phyloP scores from a whole-genome alignment of 108 stramenopile genomes.

The Cyclotella choctawhatcheeana region DNA sequence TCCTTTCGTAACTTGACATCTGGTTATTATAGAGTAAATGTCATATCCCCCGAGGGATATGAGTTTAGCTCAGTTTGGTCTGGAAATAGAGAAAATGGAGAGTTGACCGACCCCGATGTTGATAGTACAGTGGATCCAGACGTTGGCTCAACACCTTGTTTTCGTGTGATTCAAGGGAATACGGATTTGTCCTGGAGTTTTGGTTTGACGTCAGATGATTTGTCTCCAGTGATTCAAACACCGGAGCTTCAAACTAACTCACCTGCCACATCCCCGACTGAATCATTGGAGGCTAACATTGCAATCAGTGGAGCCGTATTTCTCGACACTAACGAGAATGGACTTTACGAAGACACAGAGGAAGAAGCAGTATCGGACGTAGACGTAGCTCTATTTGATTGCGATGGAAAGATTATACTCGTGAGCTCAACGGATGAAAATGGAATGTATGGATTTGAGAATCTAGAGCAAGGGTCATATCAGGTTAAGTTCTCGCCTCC shows the following conservation, averaged over 20 bases:
- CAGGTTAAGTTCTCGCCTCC: conserved; percentile 26
- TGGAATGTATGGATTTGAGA: conserved; percentile 49
- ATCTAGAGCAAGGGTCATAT: conserved; percentile 27
- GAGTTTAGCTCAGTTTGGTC: conserved; percentile 31
- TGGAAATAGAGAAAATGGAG: conserved; percentile 5
- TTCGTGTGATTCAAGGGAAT: conserved; percentile 11
- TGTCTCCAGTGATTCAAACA: not conserved
- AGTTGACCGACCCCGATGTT: conserved; percentile 6
- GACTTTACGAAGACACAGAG: conserved; percentile 19
- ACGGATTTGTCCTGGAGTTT: conserved; percentile 15
- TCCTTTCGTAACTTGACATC: conserved; percentile 25
- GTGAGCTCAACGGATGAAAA: conserved; percentile 36
- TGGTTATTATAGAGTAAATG: conserved; percentile 31
- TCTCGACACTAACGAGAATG: conserved; percentile 13
- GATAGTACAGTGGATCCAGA: conserved; percentile 27
- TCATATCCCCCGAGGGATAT: conserved; percentile 20
- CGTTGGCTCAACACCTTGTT: conserved; percentile 29
- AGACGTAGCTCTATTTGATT: conserved; percentile 40
- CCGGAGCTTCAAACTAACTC: not conserved
- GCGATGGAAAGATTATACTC: conserved; percentile 22
- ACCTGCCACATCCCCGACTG: not conserved
- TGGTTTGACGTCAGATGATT: conserved; percentile 13
- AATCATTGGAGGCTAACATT: not conserved
- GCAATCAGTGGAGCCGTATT: conserved; percentile 25
- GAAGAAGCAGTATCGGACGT: conserved; percentile 29